phyloP scores from a whole-genome alignment of 352 stramenopile species.

The Globisporangium nodosum region DNA sequence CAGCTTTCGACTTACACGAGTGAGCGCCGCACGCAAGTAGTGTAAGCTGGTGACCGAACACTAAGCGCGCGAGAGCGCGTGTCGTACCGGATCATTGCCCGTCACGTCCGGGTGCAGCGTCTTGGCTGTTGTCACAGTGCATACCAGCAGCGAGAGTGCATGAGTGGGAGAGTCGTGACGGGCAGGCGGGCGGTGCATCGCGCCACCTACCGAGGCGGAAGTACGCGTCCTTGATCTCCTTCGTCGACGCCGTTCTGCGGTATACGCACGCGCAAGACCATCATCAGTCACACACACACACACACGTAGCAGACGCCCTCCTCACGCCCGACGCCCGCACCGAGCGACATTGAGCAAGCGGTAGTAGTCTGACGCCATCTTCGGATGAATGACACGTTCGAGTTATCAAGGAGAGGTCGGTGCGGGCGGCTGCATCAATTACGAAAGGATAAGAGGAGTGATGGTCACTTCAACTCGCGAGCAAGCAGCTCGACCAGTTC shows the following conservation, averaged over 20 bases:
- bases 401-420: not conserved
- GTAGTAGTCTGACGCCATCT: conserved; percentile 59
- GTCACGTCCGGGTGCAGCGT: conserved; percentile 83
- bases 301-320: not conserved
- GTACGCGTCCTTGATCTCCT: conserved; percentile 82
- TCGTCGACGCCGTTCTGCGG: conserved; percentile 42
- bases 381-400: no score
- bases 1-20: conserved; percentile 48
- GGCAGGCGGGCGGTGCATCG: not conserved
- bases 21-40: not conserved
- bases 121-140: conserved; percentile 33
- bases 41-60: not conserved
- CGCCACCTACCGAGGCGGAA: conserved; percentile 48
- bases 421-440: not conserved
- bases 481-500: not conserved
- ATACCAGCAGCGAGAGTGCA: not conserved
- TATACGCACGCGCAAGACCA: not conserved
- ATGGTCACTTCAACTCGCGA: not conserved
- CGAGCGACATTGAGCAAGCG: conserved; percentile 70
- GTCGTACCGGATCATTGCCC: conserved; percentile 53
- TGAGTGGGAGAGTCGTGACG: not conserved
- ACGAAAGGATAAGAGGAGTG: not conserved
- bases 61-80: not conserved
- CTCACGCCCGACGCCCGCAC: conserved; percentile 15
- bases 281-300: not conserved